A percentile compares a stretch with the other conserved stretches of the same genome.
phyloP scores from a whole-genome alignment of 352 stramenopile species.

The Elongisporangium senticosum region DNA sequence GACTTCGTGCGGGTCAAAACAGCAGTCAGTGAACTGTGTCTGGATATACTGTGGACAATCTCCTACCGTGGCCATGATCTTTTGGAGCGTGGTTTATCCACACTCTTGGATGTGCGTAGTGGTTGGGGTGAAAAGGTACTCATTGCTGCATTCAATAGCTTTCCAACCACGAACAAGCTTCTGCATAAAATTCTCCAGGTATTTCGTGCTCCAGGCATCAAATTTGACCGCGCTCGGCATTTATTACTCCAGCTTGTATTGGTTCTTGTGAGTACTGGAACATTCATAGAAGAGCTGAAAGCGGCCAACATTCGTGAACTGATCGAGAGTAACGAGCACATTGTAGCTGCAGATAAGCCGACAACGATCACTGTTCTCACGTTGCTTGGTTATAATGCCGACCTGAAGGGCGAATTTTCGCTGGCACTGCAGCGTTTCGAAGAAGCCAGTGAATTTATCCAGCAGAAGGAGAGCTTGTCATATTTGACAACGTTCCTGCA shows the following conservation, averaged over 20 bases:
- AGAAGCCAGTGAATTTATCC: conserved; percentile 6
- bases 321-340: conserved; percentile 58
- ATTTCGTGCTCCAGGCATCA: conserved; percentile 20
- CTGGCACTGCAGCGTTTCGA: conserved; percentile 35
- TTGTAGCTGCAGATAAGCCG: conserved; percentile 42
- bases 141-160: conserved; percentile 7
- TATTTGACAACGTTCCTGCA: conserved; percentile 68
- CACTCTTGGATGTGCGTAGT: conserved; percentile 9
- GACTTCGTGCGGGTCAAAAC: background rate
- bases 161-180: conserved; percentile 13
- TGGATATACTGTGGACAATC: conserved; percentile 4
- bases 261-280: conserved; percentile 45
- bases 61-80: conserved; percentile 1
- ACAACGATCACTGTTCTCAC: conserved; percentile 54
- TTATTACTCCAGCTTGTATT: conserved; percentile 48
- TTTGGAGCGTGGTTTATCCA: conserved; percentile 4
- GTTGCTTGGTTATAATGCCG: conserved; percentile 60
- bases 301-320: conserved; percentile 29
- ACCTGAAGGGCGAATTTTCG: conserved; percentile 63
- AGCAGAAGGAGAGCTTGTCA: conserved; percentile 30
- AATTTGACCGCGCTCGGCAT: conserved; percentile 23
- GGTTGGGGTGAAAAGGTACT: conserved; percentile 11
- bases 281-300: conserved; percentile 56
- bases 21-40: conserved; percentile 1
- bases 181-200: conserved; percentile 30